These are phyloP conservation scores for Backusella parvicylindrica DNA, from an alignment of 192 early-diverging fungal genomes.

Conservation along the genomic window DNA sequence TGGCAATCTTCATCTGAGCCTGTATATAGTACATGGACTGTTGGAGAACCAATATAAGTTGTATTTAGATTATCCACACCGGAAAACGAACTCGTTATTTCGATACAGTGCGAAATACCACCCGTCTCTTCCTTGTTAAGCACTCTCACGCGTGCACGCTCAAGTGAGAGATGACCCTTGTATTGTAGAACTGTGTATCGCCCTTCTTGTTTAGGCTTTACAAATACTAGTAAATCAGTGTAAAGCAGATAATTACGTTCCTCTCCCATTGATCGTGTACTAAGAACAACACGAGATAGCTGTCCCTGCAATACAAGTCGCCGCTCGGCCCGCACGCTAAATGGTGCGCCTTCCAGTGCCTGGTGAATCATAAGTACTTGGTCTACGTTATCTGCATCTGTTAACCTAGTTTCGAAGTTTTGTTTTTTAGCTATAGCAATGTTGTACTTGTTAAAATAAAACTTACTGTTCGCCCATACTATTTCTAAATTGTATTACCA, in stretches of 20 bases:
- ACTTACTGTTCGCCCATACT: constrained; percentile 1
- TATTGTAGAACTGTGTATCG: constrained; percentile 20
- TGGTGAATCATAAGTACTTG: constrained; percentile 26
- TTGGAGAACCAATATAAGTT: constrained; percentile 13
- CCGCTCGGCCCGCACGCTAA: constrained; percentile 11
- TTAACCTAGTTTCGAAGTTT: background rate
- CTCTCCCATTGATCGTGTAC: constrained; percentile 10
- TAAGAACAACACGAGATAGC: constrained; percentile 16
- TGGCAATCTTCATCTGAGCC: constrained; percentile 9
- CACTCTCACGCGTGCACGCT: constrained; percentile 5
- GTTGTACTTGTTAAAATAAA: background rate
- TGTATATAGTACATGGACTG: constrained; percentile 9
- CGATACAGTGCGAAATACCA: constrained; percentile 9
- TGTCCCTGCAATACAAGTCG: constrained; percentile 23
- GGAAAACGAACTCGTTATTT: constrained; percentile 11
- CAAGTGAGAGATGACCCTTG: constrained; percentile 24
- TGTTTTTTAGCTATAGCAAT: background rate
- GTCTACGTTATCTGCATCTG: constrained; percentile 19
- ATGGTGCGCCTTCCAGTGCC: constrained; percentile 20
- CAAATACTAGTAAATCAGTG: constrained; percentile 22
- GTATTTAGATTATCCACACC: constrained; percentile 18
- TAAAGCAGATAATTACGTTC: constrained; percentile 22
- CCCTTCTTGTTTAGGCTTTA: constrained; percentile 13
- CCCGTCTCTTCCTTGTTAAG: constrained; percentile 3
- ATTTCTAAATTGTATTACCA: background rate